A percentile compares a stretch with the other conserved stretches of the same genome.
phyloP scores from a whole-genome alignment of 805 yeast genomes.

The Candida bentonensis region DNA sequence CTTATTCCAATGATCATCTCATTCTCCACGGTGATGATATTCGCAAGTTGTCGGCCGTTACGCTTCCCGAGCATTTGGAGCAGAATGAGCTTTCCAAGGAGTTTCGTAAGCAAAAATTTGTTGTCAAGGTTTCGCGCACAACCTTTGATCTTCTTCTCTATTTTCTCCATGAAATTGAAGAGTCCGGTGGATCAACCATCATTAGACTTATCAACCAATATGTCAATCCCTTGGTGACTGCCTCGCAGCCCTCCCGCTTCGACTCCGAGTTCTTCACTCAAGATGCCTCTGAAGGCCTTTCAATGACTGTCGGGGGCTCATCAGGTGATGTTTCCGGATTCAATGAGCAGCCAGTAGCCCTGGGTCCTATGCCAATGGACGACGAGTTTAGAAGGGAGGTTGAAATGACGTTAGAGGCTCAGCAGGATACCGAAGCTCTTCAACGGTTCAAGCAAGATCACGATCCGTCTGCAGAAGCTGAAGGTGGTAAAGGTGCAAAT shows the following conservation, averaged over 20 bases:
- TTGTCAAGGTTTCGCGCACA: constrained; percentile 65
- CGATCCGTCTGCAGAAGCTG: not conserved
- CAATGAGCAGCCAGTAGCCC: constrained; percentile 58
- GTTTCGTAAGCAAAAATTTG: constrained; percentile 60
- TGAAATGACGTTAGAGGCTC: constrained; percentile 57
- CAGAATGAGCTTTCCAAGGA: constrained; percentile 73
- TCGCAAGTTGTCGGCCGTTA: constrained; percentile 54
- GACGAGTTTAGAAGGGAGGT: constrained; percentile 75
- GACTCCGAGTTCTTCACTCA: constrained; percentile 21
- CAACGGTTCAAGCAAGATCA: constrained; percentile 12
- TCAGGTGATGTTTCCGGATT: constrained; percentile 39
- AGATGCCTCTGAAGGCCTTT: constrained; percentile 30
- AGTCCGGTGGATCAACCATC: constrained; percentile 77
- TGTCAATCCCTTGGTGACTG: constrained; percentile 31
- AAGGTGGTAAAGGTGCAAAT: constrained; percentile 14
- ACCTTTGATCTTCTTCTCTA: constrained; percentile 72
- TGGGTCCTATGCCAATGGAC: constrained; percentile 79
- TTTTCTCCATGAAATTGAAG: constrained; percentile 83
- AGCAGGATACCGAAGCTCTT: constrained; percentile 39
- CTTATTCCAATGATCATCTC: constrained; percentile 57
- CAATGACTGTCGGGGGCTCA: constrained; percentile 12
- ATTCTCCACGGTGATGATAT: constrained; percentile 70
- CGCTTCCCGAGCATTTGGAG: constrained; percentile 64
- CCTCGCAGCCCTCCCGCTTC: constrained; percentile 21
- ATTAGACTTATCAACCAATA: constrained; percentile 79